Base-by-base conservation (phyloP, 148 eudicot genomes). In the Chenopodium berlandieri region DNA sequence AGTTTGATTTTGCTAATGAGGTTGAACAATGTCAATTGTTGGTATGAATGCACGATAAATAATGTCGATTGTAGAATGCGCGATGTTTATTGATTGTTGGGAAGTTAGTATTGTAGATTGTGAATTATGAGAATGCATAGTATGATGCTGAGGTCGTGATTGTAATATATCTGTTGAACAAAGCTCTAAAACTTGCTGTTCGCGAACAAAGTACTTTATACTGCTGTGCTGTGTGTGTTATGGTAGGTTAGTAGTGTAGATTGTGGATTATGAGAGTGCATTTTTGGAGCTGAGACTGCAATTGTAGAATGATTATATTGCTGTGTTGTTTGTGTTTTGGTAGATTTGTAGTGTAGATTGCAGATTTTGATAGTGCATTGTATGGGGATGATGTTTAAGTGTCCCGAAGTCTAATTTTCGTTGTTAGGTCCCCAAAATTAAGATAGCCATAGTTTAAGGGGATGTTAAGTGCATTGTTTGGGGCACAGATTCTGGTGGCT, bases 151-250 rank as follows among this genome's bases (percentile, higher is more conserved):
- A 37, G 44, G 44, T 6, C 7, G 4, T 37, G 44, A 37, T 37
- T 37, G 44, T 37, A 37, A 37, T 5, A 37, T 37, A 37, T 0
- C 44, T 92, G 97, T 87, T 96, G 77, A 79, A 87, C 78, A 83
- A 86, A 81, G 95, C 98, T 81, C 82, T 91, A 47, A 90, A 88
- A 76, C 80, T 87, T 81, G 98, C 99, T 84, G 73, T 77, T 47
- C 89, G 80, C 22, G 88, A 88, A 78, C 86, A 86, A 75, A 94
- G 89, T 37, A 37, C 44, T 37, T 0, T 37, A 37, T 6, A 37
- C 44, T 37, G 44, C 44, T 37, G 44, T 37, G 44, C 44, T 37
- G 44, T 37, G 44, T 37, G 44, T 37, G 44, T 37, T 37, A 37
- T 37, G 44, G 44, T 5, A 37, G 44, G 44, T 37, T 37, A 37